Evolutionary conservation across 495 filamentous ascomycete genomes (phyloP).

Genomic region (Talaromyces adpressus): DNA sequence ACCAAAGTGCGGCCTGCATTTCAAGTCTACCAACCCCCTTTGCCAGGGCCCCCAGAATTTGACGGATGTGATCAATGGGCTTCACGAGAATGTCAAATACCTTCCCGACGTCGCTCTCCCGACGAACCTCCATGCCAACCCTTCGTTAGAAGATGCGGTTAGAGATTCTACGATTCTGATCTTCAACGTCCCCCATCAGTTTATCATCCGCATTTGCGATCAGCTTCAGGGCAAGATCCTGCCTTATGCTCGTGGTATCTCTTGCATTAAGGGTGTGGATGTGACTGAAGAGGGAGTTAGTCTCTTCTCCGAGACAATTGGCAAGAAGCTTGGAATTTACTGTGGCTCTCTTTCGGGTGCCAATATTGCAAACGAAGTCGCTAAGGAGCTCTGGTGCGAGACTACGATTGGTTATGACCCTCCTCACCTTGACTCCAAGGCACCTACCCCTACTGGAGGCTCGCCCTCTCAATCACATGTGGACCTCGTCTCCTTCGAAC

Average conservation of each 20-base stretch:
- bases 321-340: conserved; percentile 85
- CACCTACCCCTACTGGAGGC: conserved; percentile 52
- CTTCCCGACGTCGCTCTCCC: conserved; percentile 82
- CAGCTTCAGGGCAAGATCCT: conserved; percentile 82
- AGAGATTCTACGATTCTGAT: conserved; percentile 78
- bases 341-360: conserved; percentile 93
- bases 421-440: conserved; percentile 70
- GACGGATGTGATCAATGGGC: conserved; percentile 79
- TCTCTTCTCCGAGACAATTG: conserved; percentile 94
- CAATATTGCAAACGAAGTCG: conserved; percentile 95
- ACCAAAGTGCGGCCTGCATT: conserved; percentile 54
- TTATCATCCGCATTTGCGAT: conserved; percentile 81
- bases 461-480: conserved; percentile 49
- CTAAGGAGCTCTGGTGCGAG: conserved; percentile 90
- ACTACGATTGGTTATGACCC: conserved; percentile 96
- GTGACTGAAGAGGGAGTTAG: conserved; percentile 74
- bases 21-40: conserved; percentile 46
- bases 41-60: conserved; percentile 69
- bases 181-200: conserved; percentile 98
- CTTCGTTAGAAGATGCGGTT: conserved; percentile 75
- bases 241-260: conserved; percentile 88
- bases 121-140: conserved; percentile 79
- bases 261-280: conserved; percentile 96
- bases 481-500: conserved; percentile 54
- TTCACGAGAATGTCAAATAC: conserved; percentile 98